Evolutionary conservation across 352 stramenopile species (phyloP), one percentile per base, ranked within the genome.

Genomic region (Lagenidium giganteum): DNA sequence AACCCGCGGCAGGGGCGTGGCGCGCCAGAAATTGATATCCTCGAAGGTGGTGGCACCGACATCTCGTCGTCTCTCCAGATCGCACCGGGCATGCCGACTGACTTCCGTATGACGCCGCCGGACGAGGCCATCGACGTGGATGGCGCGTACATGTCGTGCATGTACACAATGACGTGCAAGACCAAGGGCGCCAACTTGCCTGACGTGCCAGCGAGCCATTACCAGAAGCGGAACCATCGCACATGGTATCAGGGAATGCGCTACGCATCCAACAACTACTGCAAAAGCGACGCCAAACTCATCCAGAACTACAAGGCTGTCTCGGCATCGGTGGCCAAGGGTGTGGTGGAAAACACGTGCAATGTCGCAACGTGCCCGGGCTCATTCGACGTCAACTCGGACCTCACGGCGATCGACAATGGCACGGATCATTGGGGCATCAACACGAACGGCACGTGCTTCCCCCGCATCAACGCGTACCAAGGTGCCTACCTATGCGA

Each of bases 21-120:
- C 31, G 76, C 84, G 25, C 87, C 88, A 2, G 88, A 97, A 56
- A 96, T 97, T 57, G 88, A 97, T 67, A 69, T 97, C 21, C 58
- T 97, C 8, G 88, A 70, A 96, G 70, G 79, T 66, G 61, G 56
- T 36, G 61, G 56, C 8, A 32, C 35, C 65, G 36, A 54, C 44
- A 54, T 92, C 57, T 95, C 79, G 21, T 77, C 76, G 39, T 93
- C 83, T 26, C 63, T 93, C 12, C 87, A 96, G 56, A 67, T 93
- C 22, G 54, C 47, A 9, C 67, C 67, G 0, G 76, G 67, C 6
- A 66, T 66, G 47, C 64, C 64, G 22, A 37, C 35, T 5, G 29
- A 67, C 32, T 69, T 55, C 22, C 51, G 60, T 26, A 39, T 64
- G 20, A 42, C 52, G 17, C 42, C 41, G 13, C 23, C 50, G 2